Evolutionary conservation across 2,329 filamentous ascomycete species (phyloP).

Genomic region (Periconia macrospinosa): DNA sequence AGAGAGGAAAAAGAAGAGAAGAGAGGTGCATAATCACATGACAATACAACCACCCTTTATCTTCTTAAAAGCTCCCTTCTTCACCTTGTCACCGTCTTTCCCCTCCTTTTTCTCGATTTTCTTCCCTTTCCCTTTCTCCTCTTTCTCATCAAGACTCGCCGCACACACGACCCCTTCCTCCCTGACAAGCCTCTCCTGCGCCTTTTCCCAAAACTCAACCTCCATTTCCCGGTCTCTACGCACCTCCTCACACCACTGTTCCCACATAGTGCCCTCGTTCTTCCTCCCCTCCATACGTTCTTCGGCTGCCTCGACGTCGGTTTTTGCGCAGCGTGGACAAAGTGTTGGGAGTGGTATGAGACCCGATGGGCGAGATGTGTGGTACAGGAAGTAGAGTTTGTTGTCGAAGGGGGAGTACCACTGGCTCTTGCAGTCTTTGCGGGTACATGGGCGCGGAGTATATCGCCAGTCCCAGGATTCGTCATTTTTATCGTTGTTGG

Average conservation of each 20-base stretch:
- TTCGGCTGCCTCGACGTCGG: conserved; percentile 27
- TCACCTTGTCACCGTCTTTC: conserved; percentile 10
- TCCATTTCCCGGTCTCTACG: conserved; percentile 22
- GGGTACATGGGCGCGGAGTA: conserved; percentile 28
- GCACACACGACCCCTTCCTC: conserved; percentile 16
- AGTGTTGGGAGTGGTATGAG: conserved; percentile 24
- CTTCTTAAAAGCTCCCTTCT: conserved; percentile 9
- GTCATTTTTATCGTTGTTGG: conserved; percentile 1
- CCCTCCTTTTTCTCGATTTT: conserved; percentile 11
- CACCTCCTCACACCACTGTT: conserved; percentile 23
- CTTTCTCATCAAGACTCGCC: conserved; percentile 1
- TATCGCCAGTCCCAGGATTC: conserved; percentile 31
- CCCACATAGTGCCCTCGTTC: conserved; percentile 24
- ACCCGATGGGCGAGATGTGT: conserved; percentile 13
- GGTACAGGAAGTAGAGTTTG: conserved; percentile 27
- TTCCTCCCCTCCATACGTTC: conserved; percentile 21
- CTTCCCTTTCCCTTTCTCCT: conserved; percentile 2
- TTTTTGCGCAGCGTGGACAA: conserved; percentile 29
- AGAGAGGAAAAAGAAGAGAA: no score
- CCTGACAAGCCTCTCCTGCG: conserved; percentile 30
- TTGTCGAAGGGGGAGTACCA: conserved; percentile 31
- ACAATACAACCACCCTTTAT: conserved; percentile 14
- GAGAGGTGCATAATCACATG: conserved; percentile 8
- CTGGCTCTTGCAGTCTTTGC: conserved; percentile 13
- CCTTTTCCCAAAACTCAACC: conserved; percentile 29